Evolutionary conservation across 768 basidiomycete genomes (phyloP).

Genomic region (Boletus rex-veris): DNA sequence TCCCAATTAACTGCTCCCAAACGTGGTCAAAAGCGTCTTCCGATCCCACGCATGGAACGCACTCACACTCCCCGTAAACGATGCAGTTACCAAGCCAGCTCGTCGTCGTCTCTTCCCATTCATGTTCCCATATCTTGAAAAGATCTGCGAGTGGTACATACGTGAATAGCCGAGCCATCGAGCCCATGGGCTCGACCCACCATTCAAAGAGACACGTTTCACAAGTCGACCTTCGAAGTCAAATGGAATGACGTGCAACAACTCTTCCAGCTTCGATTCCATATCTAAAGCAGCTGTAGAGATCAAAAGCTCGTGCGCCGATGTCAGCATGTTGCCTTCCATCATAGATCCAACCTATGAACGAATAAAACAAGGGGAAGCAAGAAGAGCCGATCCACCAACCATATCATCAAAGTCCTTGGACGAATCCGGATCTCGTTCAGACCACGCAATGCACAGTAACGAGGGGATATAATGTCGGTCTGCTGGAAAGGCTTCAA

Average conservation of each 20-base stretch:
- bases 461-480: constrained; percentile 63
- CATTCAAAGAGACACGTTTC: constrained; percentile 41
- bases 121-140: constrained; percentile 22
- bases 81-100: constrained; percentile 23
- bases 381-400: constrained; percentile 2
- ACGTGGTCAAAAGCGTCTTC: background rate
- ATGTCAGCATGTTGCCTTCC: constrained; percentile 40
- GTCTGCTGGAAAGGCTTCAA: constrained; percentile 49
- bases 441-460: constrained; percentile 59
- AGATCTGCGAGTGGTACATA: constrained; percentile 15
- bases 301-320: constrained; percentile 45
- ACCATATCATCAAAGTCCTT: constrained; percentile 65
- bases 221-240: constrained; percentile 60
- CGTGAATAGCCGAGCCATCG: background rate
- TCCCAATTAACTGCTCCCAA: constrained; percentile 51
- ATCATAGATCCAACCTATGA: constrained; percentile 49
- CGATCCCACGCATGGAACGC: background rate
- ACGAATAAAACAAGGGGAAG: background rate
- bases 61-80: constrained; percentile 47
- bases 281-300: constrained; percentile 52
- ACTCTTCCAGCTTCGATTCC: constrained; percentile 50
- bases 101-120: constrained; percentile 21
- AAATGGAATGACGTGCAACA: constrained; percentile 41
- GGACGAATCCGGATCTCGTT: constrained; percentile 36
- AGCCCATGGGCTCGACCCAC: constrained; percentile 35